Percentiles rank a stretch among this genome's conserved stretches.
Evolutionary conservation across 2,329 filamentous ascomycete species (phyloP).

Genomic region (Sporothrix mexicana): DNA sequence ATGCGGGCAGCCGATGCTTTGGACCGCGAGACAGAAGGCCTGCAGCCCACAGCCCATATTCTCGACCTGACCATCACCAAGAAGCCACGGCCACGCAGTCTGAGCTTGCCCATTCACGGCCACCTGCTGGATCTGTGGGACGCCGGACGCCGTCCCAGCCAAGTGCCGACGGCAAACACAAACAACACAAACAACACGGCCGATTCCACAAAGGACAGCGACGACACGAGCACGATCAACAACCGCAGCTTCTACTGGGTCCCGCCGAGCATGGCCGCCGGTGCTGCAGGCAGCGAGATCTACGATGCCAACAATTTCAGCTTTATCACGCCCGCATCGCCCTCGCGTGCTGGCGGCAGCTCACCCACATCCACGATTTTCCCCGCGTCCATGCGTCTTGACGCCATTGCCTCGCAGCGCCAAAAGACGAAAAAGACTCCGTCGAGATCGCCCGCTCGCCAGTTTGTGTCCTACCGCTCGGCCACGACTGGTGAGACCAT

Average conservation of each 20-base stretch:
- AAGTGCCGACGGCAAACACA: slow-evolving; percentile 40
- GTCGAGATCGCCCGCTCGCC: not conserved
- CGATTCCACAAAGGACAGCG: slow-evolving; percentile 48
- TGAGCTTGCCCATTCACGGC: slow-evolving; percentile 57
- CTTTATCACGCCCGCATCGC: slow-evolving; percentile 28
- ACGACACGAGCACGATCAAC: slow-evolving; percentile 33
- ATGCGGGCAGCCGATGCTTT: slow-evolving; percentile 45
- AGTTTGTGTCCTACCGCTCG: slow-evolving; percentile 11
- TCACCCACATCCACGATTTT: slow-evolving; percentile 34
- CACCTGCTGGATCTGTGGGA: slow-evolving; percentile 25
- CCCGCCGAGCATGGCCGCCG: slow-evolving; percentile 29
- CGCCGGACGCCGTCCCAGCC: slow-evolving; percentile 26
- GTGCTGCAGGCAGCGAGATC: slow-evolving; percentile 28
- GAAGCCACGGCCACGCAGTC: slow-evolving; percentile 51
- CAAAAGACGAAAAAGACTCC: not conserved
- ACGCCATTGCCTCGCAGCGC: slow-evolving; percentile 32
- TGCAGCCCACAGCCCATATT: slow-evolving; percentile 56
- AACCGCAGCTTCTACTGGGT: slow-evolving; percentile 30
- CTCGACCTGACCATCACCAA: slow-evolving; percentile 51
- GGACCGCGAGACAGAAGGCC: slow-evolving; percentile 59
- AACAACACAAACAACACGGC: not conserved
- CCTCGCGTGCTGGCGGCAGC: not conserved
- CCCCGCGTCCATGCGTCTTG: slow-evolving; percentile 32
- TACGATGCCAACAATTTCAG: slow-evolving; percentile 30
- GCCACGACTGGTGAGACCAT: slow-evolving; percentile 6